Evolutionary conservation across 2,329 filamentous ascomycete species (phyloP).

Genomic region (Cadophora gregata): DNA sequence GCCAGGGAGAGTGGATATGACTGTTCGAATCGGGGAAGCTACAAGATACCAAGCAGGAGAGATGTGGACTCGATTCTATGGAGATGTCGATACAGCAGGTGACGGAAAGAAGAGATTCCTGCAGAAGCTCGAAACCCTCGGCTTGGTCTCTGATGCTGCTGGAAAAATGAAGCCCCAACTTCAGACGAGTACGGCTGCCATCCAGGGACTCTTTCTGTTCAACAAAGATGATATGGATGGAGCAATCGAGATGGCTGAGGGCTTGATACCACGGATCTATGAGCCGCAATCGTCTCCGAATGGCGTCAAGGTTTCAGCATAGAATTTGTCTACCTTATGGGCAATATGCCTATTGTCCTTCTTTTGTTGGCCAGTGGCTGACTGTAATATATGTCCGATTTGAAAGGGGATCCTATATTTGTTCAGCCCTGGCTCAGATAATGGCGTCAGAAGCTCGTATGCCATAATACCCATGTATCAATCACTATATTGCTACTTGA

Average conservation of each 20-base stretch:
- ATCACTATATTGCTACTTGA: no score
- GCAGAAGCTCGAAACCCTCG: constrained; percentile 68
- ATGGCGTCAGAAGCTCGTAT: neutral
- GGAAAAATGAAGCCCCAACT: constrained; percentile 32
- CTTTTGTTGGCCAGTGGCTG: neutral
- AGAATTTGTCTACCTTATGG: neutral
- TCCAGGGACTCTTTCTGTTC: constrained; percentile 93
- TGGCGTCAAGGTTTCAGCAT: constrained; percentile 11
- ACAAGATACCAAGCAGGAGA: constrained; percentile 81
- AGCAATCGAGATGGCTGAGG: constrained; percentile 80
- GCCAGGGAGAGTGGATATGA: constrained; percentile 93
- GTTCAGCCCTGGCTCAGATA: neutral
- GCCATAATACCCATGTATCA: neutral
- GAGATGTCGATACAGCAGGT: constrained; percentile 73
- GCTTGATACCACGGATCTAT: constrained; percentile 63
- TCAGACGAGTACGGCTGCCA: constrained; percentile 83
- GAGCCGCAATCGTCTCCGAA: constrained; percentile 47
- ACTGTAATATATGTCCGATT: neutral
- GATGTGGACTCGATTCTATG: constrained; percentile 97
- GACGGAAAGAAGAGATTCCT: constrained; percentile 73
- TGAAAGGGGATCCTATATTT: neutral
- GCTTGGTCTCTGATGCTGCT: constrained; percentile 65
- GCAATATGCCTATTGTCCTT: neutral
- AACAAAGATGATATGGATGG: constrained; percentile 92
- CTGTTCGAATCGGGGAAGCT: constrained; percentile 85